Evolutionary conservation across 192 early-diverging fungal genomes (phyloP).

Genomic region (Rhizoclosmatium sp.): DNA sequence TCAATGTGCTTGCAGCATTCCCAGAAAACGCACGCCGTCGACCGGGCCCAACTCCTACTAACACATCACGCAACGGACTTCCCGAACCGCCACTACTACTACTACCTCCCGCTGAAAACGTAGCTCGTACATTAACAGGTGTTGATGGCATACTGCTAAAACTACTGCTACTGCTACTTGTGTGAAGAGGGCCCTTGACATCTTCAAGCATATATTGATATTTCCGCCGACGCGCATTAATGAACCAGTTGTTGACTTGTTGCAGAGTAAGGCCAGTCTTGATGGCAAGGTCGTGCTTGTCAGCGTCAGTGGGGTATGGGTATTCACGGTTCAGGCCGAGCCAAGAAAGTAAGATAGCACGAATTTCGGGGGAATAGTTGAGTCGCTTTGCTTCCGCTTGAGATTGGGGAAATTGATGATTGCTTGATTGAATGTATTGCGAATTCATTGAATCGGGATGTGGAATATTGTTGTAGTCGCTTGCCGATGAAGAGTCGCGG

Average conservation of each 20-base stretch:
- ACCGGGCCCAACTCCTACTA: constrained; percentile 12
- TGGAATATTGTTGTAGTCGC: neutral
- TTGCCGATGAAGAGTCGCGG: neutral
- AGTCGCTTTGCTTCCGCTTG: constrained; percentile 28
- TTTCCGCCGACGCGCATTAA: constrained; percentile 72
- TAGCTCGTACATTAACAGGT: neutral
- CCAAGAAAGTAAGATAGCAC: constrained; percentile 67
- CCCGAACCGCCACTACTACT: neutral
- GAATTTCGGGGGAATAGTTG: constrained; percentile 38
- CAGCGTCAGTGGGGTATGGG: constrained; percentile 74
- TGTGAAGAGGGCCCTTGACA: neutral
- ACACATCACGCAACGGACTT: constrained; percentile 1
- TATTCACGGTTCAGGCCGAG: constrained; percentile 65
- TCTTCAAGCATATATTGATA: constrained; percentile 61
- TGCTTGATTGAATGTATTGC: neutral
- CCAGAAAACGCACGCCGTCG: constrained; percentile 29
- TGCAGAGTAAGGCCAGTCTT: constrained; percentile 66
- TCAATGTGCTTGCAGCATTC: constrained; percentile 12
- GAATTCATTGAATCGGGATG: neutral
- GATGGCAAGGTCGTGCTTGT: constrained; percentile 60
- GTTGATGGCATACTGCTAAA: neutral
- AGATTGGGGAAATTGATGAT: neutral
- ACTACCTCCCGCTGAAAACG: constrained; percentile 5
- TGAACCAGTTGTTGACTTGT: constrained; percentile 82
- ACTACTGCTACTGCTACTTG: too few relatives aligned